Percentiles rank a stretch among this genome's conserved stretches.
These are phyloP conservation scores for Podospora pseudoanserina DNA, from an alignment of 495 filamentous ascomycete species.

Conservation along the genomic window DNA sequence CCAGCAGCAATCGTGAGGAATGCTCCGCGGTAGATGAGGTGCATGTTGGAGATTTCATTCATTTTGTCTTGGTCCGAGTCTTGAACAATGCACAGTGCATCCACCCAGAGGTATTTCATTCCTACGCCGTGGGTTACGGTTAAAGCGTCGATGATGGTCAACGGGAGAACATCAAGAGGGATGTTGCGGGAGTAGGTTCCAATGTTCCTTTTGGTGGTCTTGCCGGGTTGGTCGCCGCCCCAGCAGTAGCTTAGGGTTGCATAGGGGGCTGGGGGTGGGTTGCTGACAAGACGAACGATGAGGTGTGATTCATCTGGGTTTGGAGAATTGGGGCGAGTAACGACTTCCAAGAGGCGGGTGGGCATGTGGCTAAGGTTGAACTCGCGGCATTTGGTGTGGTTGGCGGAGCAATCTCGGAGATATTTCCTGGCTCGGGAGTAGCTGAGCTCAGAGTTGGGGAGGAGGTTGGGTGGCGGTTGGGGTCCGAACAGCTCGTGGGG, in stretches of 20 bases:
- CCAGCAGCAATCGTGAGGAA: background rate
- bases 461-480: background rate
- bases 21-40: background rate
- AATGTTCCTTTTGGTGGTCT: slow-evolving; percentile 1
- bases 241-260: slow-evolving; percentile 24
- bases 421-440: background rate
- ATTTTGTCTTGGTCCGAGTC: slow-evolving; percentile 7
- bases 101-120: slow-evolving; percentile 30
- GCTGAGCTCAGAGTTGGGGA: background rate
- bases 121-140: slow-evolving; percentile 17
- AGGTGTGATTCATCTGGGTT: background rate
- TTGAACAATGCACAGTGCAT: slow-evolving; percentile 31
- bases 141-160: slow-evolving; percentile 27
- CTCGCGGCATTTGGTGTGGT: background rate
- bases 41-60: background rate
- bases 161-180: background rate
- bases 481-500: background rate
- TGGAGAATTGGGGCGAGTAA: background rate
- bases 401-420: background rate
- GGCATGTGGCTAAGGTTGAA: background rate
- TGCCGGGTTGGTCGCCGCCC: slow-evolving; percentile 19
- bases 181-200: background rate
- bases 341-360: background rate
- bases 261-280: background rate
- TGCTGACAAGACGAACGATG: background rate